Base-by-base conservation (phyloP, 805 yeast genomes). In the Starmerella scarabaei region DNA sequence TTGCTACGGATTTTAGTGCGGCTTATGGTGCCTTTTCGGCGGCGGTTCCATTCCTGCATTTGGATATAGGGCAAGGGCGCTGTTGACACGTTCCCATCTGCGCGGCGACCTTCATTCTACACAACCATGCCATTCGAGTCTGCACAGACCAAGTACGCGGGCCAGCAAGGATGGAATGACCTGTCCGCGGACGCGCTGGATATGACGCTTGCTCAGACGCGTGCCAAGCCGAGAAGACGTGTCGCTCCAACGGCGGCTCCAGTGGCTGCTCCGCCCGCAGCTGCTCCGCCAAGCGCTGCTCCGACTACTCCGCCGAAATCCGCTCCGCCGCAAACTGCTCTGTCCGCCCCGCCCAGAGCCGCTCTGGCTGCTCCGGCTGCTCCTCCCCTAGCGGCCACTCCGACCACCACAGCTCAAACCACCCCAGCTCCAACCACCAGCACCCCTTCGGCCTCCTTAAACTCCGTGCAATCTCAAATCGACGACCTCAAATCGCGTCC, bases 91-190 rank as follows among this genome's bases (percentile, higher is more conserved):
- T n/a, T n/a, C n/a, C n/a, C n/a, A n/a, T n/a, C n/a, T n/a, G n/a
- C n/a, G n/a, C n/a, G n/a, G n/a, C n/a, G n/a, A n/a, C n/a, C n/a
- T n/a, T n/a, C n/a, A n/a, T n/a, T n/a, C n/a, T n/a, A n/a, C 26
- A 23, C 11, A 11, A 7, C 26, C 21, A 42, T 42, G 47, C 18
- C 45, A 18, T 26, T 45, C 30, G 42, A 41, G n/a, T 53, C 56
- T 2, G 51, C 56, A 4, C 56, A 53, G 33, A 48, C 48, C 2
- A 31, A 53, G 23, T 53, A 39, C 45, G 35, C 42, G 14, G 53
- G 53, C 35, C 53, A 50, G 33, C 35, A 43, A 20, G 56, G 56
- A 26, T 53, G 56, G 56, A 53, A 53, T 36, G 56, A 53, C 35
- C 44, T 50, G 28, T 30, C 40, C 4, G 45, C 50, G 8, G 52